Conservation (phyloP, 805 yeast genomes). For the Aciculoconidium aculeatum region DNA sequence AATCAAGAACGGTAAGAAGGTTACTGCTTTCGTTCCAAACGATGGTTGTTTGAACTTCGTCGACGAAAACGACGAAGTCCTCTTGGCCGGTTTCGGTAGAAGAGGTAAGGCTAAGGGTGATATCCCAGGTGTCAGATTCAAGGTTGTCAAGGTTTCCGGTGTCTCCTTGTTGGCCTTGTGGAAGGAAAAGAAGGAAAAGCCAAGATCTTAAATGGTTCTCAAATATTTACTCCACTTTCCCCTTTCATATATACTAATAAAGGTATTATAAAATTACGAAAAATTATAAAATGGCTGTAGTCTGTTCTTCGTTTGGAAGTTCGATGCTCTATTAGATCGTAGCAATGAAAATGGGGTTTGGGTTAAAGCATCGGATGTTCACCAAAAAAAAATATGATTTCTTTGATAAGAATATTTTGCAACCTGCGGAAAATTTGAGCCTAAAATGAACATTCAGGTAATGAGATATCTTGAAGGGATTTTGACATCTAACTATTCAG, state of each 20-base stretch:
- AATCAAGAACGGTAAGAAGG: constrained; percentile 99
- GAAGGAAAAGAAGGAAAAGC: constrained; percentile 99
- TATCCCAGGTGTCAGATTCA: constrained; percentile 99
- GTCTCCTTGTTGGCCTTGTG: constrained; percentile 98
- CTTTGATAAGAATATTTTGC: too few relatives aligned
- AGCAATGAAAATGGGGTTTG: too few relatives aligned
- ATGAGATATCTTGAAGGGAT: too few relatives aligned
- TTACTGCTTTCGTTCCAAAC: constrained; percentile 99
- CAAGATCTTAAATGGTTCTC: constrained; percentile 76
- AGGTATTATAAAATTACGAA: constrained; percentile 1
- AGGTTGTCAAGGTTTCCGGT: constrained; percentile 99
- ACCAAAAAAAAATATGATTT: too few relatives aligned
- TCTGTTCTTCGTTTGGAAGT: too few relatives aligned
- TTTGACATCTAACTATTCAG: too few relatives aligned
- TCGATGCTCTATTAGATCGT: too few relatives aligned
- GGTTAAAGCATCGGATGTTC: too few relatives aligned
- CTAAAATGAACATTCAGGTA: too few relatives aligned
- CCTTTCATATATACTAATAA: constrained; percentile 8
- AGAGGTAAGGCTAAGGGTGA: constrained; percentile 99
- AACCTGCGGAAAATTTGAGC: too few relatives aligned
- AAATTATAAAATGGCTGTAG: too few relatives aligned
- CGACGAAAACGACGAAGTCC: constrained; percentile 99
- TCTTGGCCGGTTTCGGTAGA: constrained; percentile 99
- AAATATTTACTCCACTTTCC: constrained; percentile 1
- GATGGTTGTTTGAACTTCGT: constrained; percentile 99